These are phyloP conservation scores for Wickerhamomyces sp. DNA, from an alignment of 1,139 yeast species.

Conservation along the genomic window DNA sequence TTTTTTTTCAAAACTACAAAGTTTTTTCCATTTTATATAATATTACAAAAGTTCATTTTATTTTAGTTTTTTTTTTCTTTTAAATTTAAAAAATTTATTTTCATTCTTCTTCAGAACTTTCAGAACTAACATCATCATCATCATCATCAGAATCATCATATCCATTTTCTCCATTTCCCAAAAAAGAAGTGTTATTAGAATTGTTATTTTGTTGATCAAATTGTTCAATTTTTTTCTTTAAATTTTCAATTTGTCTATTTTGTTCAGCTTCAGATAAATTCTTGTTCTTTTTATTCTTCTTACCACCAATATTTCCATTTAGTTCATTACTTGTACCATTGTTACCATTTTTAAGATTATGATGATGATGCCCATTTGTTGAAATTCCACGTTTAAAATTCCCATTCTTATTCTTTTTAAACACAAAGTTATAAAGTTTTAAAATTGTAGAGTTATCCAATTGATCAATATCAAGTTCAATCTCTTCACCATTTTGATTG, in stretches of 20 bases:
- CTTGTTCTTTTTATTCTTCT: slow-evolving; percentile 29
- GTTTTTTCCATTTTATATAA: too few relatives aligned
- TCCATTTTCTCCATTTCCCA: too few relatives aligned
- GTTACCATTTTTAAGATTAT: too few relatives aligned
- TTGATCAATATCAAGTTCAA: slow-evolving; percentile 93
- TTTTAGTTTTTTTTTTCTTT: too few relatives aligned
- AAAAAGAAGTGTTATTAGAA: slow-evolving; percentile 24
- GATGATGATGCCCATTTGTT: slow-evolving; percentile 11
- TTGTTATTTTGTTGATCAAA: slow-evolving; percentile 42
- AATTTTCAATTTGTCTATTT: slow-evolving; percentile 74
- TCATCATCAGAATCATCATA: slow-evolving; percentile 36
- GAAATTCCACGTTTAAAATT: slow-evolving; percentile 14
- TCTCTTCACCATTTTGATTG: slow-evolving; percentile 67
- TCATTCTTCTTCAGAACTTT: slow-evolving; percentile 65
- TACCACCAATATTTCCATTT: too few relatives aligned
- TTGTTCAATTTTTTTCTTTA: slow-evolving; percentile 77
- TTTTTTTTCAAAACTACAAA: too few relatives aligned
- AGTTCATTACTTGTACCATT: too few relatives aligned
- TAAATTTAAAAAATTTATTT: slow-evolving; percentile 31
- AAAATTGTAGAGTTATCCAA: slow-evolving; percentile 80
- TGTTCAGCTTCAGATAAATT: slow-evolving; percentile 60
- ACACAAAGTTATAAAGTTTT: slow-evolving; percentile 60
- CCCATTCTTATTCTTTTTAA: slow-evolving; percentile 26
- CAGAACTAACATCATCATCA: slow-evolving; percentile 42
- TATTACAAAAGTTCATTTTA: too few relatives aligned